Evolutionary conservation across 345 rosid species (phyloP), one percentile per base, ranked within the genome.

Genomic region (Geranium rotundifolium): DNA sequence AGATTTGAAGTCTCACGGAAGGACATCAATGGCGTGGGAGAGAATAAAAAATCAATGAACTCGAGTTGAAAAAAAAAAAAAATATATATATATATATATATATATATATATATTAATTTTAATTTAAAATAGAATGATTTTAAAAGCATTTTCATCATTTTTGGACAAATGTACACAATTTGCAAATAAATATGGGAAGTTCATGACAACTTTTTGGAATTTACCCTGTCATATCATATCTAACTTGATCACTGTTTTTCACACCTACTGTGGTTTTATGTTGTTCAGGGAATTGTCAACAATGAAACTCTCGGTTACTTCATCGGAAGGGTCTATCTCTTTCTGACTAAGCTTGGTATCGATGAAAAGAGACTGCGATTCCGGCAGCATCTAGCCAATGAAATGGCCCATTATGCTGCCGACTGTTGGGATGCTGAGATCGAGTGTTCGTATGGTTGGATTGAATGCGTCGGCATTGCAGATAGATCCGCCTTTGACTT

Each of bases 361-460:
- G 90, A 89, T 74, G 82, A 77, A 74, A 82, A 73, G 0, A 83
- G 97, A 5, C 65, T 92, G 61, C 88, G 97, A 30, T 92, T 92
- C 78, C 76, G 98, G 57, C 98, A 92, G 74, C 98, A 92, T 77
- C 88, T 92, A 54, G 89, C 98, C 58, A 92, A 89, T 65, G 98
- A 92, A 79, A 92, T 92, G 98, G 98, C 98, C 15, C 98, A 89
- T 72, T 92, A 92, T 70, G 98, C 98, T 7, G 95, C 97, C 29
- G 98, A 89, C 64, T 92, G 98, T 71, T 92, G 98, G 98, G 98
- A 92, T 78, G 98, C 98, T 52, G 98, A 92, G 80, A 92, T 92
- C 46, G 98, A 92, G 71, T 70, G 87, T 66, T 84, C 97, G 0
- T 89, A 92, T 72, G 97, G 98, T 19, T 92, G 99, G 99, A 82